These are phyloP conservation scores for Trichomonas gallinae DNA, from an alignment of 208 protist genomes.

Conservation along the genomic window DNA sequence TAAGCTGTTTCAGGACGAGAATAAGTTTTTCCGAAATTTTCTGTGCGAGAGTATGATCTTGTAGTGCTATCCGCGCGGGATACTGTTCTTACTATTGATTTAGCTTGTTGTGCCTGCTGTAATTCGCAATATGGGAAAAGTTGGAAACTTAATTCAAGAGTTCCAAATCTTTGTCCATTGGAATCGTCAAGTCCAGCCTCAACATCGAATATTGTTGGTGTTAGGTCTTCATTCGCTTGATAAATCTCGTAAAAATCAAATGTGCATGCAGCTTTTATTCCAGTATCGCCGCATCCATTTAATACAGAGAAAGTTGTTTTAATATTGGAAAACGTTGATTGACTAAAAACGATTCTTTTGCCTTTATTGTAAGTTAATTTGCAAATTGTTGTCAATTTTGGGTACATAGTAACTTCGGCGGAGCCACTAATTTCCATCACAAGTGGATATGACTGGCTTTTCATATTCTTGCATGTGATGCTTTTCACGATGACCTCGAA, in stretches of 20 bases:
- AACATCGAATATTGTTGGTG: neutral
- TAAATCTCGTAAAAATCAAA: neutral
- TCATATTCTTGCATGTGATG: neutral
- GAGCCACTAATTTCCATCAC: neutral
- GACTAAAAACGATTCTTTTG: neutral
- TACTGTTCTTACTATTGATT: neutral
- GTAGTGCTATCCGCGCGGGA: neutral
- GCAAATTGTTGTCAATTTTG: neutral
- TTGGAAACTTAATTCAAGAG: neutral
- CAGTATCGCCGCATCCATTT: neutral
- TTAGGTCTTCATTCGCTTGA: neutral
- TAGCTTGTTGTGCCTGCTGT: neutral
- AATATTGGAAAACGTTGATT: neutral
- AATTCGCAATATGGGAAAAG: neutral
- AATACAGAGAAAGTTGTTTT: neutral
- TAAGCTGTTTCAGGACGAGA: neutral
- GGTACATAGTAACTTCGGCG: neutral
- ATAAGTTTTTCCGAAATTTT: neutral
- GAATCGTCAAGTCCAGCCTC: neutral
- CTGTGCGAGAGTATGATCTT: neutral
- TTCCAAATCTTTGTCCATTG: neutral
- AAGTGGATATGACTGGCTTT: neutral
- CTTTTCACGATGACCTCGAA: neutral
- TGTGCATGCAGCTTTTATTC: neutral
- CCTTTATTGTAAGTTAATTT: neutral